Percentiles rank a stretch among this genome's conserved stretches.
These are phyloP conservation scores for Fraxinus platypoda DNA, from an alignment of 305 asterid species.

Conservation along the genomic window DNA sequence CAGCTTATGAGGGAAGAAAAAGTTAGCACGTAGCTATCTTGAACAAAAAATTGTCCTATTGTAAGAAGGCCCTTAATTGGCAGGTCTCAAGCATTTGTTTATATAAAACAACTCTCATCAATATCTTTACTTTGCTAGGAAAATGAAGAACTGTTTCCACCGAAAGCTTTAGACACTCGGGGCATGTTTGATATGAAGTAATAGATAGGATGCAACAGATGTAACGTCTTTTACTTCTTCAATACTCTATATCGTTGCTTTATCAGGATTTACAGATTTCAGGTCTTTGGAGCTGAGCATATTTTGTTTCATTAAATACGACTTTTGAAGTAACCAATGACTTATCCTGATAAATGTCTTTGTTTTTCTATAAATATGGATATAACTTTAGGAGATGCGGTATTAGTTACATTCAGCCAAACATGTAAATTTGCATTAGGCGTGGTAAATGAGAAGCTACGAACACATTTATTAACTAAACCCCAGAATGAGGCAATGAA, in stretches of 20 bases:
- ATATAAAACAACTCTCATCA: not conserved
- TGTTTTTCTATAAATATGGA: not conserved
- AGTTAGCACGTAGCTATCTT: not conserved
- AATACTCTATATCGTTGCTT: not conserved
- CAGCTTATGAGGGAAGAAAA: not conserved
- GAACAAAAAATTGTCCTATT: not conserved
- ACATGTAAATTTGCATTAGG: not conserved
- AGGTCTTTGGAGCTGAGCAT: not conserved
- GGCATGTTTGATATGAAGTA: not conserved
- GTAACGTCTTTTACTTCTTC: not conserved
- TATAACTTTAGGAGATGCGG: not conserved
- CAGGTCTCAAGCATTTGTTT: not conserved
- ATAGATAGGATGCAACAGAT: not conserved
- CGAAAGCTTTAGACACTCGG: not conserved
- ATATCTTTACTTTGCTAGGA: not conserved
- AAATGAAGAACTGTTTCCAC: not conserved
- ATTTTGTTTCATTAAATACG: not conserved
- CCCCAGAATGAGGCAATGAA: constrained; percentile 27
- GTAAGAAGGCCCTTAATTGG: not conserved
- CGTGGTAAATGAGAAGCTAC: not conserved
- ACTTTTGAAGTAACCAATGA: not conserved
- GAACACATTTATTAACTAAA: constrained; percentile 1
- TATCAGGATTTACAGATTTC: not conserved
- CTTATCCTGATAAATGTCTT: not conserved
- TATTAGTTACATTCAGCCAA: not conserved